Conservation (phyloP, 345 rosid genomes). For the Eucalyptus lansdowneana region DNA sequence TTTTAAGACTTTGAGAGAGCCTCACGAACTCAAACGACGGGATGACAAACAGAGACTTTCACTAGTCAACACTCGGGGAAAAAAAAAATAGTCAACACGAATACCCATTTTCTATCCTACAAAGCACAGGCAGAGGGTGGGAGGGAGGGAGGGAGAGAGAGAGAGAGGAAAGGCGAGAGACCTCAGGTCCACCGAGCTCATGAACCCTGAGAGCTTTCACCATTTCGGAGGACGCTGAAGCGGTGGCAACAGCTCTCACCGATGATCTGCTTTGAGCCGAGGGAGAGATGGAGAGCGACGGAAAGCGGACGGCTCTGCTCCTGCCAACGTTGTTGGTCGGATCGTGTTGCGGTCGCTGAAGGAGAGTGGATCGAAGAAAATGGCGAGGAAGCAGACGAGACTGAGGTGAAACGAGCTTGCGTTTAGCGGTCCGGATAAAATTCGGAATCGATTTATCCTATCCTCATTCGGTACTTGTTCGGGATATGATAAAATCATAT, state of each 20-base stretch:
- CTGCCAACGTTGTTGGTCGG: not conserved
- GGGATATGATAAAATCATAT: no score
- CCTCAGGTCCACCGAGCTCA: constrained; percentile 33
- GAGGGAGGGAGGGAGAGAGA: not conserved
- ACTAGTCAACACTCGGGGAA: not conserved
- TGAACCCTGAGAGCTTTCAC: constrained; percentile 80
- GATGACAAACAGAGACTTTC: not conserved
- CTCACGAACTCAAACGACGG: not conserved
- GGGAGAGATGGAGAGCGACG: not conserved
- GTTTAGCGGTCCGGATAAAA: no score
- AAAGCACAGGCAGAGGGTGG: not conserved
- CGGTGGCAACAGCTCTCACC: not conserved
- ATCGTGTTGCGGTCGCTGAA: not conserved
- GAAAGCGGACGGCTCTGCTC: not conserved
- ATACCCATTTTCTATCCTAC: not conserved
- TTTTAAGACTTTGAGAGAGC: not conserved
- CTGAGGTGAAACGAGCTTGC: not conserved
- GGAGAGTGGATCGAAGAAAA: not conserved
- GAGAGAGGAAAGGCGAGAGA: not conserved
- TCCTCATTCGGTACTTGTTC: fast-evolving
- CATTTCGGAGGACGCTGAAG: constrained; percentile 26
- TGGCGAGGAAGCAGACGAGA: not conserved
- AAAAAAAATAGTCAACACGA: no score
- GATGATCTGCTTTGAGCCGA: not conserved
- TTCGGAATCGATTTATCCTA: no score